phyloP scores from a whole-genome alignment of 352 stramenopile species.

The Hyaloperonospora arabidopsidis region DNA sequence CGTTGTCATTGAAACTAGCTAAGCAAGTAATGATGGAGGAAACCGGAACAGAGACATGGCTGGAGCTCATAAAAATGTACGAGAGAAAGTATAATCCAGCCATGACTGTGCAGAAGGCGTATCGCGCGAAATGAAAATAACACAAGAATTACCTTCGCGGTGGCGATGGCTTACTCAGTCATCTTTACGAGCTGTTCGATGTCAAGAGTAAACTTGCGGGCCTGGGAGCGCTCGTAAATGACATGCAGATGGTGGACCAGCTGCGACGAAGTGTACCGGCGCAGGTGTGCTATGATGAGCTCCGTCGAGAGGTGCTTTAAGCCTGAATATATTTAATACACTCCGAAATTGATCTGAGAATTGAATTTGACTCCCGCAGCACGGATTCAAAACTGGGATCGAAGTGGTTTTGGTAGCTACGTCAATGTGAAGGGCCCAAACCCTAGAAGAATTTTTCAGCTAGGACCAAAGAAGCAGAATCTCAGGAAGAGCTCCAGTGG shows the following conservation, averaged over 20 bases:
- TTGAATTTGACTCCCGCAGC: background rate
- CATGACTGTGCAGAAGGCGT: no score
- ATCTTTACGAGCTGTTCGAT: background rate
- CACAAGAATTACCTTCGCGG: no score
- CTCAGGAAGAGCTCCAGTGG: background rate
- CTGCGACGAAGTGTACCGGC: background rate
- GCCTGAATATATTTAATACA: slow-evolving; percentile 4
- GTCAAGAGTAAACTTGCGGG: background rate
- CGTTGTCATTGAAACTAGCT: no score
- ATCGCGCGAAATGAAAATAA: no score
- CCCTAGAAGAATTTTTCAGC: background rate
- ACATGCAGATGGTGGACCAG: background rate
- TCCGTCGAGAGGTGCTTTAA: slow-evolving; percentile 8
- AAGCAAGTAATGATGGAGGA: no score
- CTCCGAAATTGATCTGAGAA: slow-evolving; percentile 1
- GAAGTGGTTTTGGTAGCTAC: slow-evolving; percentile 4
- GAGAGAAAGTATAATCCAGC: no score
- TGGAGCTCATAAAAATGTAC: no score
- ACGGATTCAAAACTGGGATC: slow-evolving; percentile 8
- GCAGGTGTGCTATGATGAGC: slow-evolving; percentile 4
- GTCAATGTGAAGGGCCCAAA: background rate
- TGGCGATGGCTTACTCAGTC: no score
- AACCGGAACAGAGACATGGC: no score
- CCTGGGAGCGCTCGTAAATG: background rate
- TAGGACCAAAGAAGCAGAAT: background rate